Conservation (phyloP, 352 stramenopile genomes). For the Pythium myriotylum region DNA sequence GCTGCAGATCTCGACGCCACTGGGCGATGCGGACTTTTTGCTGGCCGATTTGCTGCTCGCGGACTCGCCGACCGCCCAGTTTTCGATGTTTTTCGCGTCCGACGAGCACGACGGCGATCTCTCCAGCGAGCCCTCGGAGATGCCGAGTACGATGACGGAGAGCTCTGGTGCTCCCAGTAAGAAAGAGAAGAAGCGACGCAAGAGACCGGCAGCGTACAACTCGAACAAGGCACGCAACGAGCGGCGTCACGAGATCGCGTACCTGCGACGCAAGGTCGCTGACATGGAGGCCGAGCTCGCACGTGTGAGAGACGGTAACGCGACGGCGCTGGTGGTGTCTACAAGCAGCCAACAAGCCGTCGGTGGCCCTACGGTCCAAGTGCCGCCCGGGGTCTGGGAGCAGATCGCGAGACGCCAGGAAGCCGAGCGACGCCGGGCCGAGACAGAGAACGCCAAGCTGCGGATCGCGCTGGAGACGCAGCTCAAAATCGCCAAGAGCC, state of each 20-base stretch:
- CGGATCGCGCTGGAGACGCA: constrained; percentile 49
- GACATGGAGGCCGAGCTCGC: constrained; percentile 24
- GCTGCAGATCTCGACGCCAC: background rate
- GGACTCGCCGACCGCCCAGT: constrained; percentile 11
- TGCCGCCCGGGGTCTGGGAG: constrained; percentile 16
- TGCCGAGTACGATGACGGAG: background rate
- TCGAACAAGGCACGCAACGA: constrained; percentile 30
- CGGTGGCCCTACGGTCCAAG: background rate
- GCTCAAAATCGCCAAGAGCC: constrained; percentile 41
- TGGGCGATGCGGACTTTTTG: background rate
- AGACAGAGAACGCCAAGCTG: constrained; percentile 49
- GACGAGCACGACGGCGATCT: background rate
- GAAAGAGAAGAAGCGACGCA: background rate
- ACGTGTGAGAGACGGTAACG: background rate
- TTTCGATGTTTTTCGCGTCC: constrained; percentile 11
- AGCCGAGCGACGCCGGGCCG: constrained; percentile 19
- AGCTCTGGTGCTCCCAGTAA: background rate
- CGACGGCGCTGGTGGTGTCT: too few relatives aligned
- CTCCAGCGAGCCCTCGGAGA: background rate
- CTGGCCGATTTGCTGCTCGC: constrained; percentile 2
- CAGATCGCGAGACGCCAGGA: constrained; percentile 19
- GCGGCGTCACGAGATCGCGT: constrained; percentile 24
- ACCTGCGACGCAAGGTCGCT: constrained; percentile 16
- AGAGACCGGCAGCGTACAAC: constrained; percentile 16
- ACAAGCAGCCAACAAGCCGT: background rate